Evolutionary conservation across 345 rosid genomes (phyloP), one percentile per base, ranked within the genome.

Genomic region (Pseudoturritis turrita): DNA sequence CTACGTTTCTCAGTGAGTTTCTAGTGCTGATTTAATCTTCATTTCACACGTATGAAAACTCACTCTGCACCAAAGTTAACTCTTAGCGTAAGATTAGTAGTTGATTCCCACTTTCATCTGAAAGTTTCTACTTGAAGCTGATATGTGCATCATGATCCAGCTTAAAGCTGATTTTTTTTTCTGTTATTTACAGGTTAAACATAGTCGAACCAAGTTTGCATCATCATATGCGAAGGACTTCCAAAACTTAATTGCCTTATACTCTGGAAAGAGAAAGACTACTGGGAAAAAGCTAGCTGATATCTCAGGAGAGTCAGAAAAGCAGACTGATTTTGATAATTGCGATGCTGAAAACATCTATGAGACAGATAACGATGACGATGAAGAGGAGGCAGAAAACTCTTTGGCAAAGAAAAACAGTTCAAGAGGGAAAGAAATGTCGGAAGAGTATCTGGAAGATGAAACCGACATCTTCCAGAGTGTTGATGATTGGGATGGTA

Each of bases 401-500:
- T 59, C 73, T 65, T 67, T 67, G 22, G 45, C 57, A 44, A 77
- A 76, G 44, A 73, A 73, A 75, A 71, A 77, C 71, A 73, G 59
- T 25, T 73, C 84, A 5, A 64, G 56, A 65, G 82, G 54, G 65
- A 84, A 76, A 72, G 55, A 71, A 76, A 66, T 88, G 81, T 84
- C 93, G 13, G 82, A 82, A 37, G 96, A 87, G 65, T 88, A 79
- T 82, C 65, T 84, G 80, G 98, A 90, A 83, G 87, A 85, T 81
- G 98, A 87, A 18, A 76, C 80, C 1, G 92, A 89, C 70, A 70
- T 77, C 78, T 87, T 83, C 54, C 84, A 80, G 71, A 76, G 58
- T 52, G 96, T 78, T 58, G 86, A 88, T 86, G 94, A 93, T 67
- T 88, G 90, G 91, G 97, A 93, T 71, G 98, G 98, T 93, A 87